Evolutionary conservation across 2,329 filamentous ascomycete species (phyloP), one percentile per base, ranked within the genome.

Genomic region (Verticillium zaregamsianum): DNA sequence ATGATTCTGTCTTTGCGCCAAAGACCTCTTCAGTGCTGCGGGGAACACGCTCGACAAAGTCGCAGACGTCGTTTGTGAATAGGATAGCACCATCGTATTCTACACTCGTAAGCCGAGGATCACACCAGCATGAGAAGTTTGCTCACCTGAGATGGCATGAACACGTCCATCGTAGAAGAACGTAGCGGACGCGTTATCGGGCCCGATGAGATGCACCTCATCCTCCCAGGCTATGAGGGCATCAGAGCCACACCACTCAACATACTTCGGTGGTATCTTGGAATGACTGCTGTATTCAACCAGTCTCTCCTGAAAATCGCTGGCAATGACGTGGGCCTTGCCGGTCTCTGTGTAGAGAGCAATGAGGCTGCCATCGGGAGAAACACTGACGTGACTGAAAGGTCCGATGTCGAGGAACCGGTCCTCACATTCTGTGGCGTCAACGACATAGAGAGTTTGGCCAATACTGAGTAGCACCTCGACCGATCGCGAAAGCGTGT

Each of bases 211-310:
- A 71, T 97, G 95, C 4, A 99, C 89, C 74, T 99, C 95, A 71
- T 99, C 95, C 71, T 98, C 95, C 95, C 95, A 99, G 0, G 93
- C 93, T 68, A 99, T 87, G 32, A 97, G 90, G 15, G 93, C 92
- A 74, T 98, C 94, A 69, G 95, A 94, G 5, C 95, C 95, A 74
- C 95, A 99, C 95, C 95, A 99, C 69, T 95, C 90, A 64, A 99
- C 84, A 66, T 95, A 92, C 68, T 92, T 90, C 3, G 95, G 95
- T 1, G 89, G 83, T 5, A 92, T 96, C 73, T 90, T 90, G 11
- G 92, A 93, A 67, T 89, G 89, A 1, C 93, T 94, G 70, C 97
- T 88, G 72, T 98, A 94, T 76, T 98, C 93, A 72, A 93, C 94
- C 65, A 97, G 81, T 62, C 93, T 89, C 70, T 90, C 93, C 72